Percentiles rank a stretch among this genome's conserved stretches.
These are phyloP conservation scores for Pulveroboletus sp. DNA, from an alignment of 768 basidiomycete species.

Conservation along the genomic window DNA sequence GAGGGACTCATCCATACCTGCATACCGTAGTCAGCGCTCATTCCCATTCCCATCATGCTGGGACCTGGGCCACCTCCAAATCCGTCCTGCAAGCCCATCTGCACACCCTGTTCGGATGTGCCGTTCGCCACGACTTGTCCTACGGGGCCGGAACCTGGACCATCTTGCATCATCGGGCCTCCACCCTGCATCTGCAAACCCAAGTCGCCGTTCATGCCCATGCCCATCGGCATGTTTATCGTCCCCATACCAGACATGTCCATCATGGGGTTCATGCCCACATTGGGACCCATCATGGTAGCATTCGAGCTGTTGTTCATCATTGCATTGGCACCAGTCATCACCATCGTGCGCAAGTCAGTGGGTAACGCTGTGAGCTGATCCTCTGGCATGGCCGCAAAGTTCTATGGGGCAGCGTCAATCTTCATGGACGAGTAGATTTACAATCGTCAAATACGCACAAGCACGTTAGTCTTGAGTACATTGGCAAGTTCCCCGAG, in stretches of 20 bases:
- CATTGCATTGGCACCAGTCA: constrained; percentile 76
- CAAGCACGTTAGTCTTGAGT: constrained; percentile 78
- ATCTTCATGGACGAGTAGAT: background rate
- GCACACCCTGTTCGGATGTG: constrained; percentile 36
- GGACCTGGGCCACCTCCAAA: constrained; percentile 40
- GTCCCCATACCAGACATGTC: constrained; percentile 65
- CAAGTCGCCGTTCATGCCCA: constrained; percentile 68
- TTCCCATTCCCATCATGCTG: constrained; percentile 68
- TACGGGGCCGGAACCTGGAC: constrained; percentile 31
- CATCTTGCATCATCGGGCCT: constrained; percentile 54
- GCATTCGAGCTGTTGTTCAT: constrained; percentile 57
- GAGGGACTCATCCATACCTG: constrained; percentile 50
- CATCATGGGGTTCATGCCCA: constrained; percentile 70
- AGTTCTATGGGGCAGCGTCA: constrained; percentile 47
- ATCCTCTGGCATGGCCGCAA: constrained; percentile 78
- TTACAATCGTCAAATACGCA: constrained; percentile 34
- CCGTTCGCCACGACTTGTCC: constrained; percentile 35
- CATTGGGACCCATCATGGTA: constrained; percentile 49
- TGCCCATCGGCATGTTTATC: constrained; percentile 49
- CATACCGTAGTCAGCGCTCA: constrained; percentile 66
- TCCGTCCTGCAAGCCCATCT: constrained; percentile 40
- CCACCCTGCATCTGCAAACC: constrained; percentile 46
- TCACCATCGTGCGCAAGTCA: constrained; percentile 82
- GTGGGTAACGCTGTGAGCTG: constrained; percentile 73
- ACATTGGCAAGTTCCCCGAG: constrained; percentile 75